phyloP scores from a whole-genome alignment of 225 moss, liverwort and hornwort species.

The Pleurozium schreberi region DNA sequence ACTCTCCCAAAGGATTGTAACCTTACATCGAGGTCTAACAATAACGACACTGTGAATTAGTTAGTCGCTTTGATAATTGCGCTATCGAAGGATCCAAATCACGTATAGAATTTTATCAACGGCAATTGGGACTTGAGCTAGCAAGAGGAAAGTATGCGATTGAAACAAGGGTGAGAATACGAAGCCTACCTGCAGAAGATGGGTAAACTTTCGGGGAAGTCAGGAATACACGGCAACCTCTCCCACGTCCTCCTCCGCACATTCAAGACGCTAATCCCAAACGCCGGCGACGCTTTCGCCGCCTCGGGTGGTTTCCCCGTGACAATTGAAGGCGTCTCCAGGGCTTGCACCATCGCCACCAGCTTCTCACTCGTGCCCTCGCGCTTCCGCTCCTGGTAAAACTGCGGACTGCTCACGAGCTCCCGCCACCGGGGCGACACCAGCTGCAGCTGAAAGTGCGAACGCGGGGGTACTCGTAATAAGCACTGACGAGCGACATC shows the following conservation, averaged over 20 bases:
- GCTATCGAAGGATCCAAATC: not conserved
- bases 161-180: too few species aligned
- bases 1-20: too few species aligned
- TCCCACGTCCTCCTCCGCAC: conserved; percentile 26
- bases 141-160: not conserved
- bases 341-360: conserved; percentile 50
- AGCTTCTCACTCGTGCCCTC: conserved; percentile 56
- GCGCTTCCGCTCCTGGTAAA: conserved; percentile 52
- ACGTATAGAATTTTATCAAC: too few species aligned
- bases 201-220: conserved; percentile 26
- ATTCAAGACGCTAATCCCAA: conserved; percentile 54
- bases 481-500: conserved; percentile 77
- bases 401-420: conserved; percentile 43
- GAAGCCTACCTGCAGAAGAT: conserved; percentile 45
- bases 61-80: not conserved
- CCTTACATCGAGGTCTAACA: not conserved
- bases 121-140: not conserved
- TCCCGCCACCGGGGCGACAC: conserved; percentile 66
- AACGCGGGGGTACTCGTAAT: conserved; percentile 40
- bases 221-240: conserved; percentile 20
- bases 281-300: not conserved
- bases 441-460: conserved; percentile 46
- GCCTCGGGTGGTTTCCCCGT: not conserved
- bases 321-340: not conserved
- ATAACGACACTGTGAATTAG: not conserved